Conservation (phyloP, 441 rosid genomes). For the Biscutella laevigata region DNA sequence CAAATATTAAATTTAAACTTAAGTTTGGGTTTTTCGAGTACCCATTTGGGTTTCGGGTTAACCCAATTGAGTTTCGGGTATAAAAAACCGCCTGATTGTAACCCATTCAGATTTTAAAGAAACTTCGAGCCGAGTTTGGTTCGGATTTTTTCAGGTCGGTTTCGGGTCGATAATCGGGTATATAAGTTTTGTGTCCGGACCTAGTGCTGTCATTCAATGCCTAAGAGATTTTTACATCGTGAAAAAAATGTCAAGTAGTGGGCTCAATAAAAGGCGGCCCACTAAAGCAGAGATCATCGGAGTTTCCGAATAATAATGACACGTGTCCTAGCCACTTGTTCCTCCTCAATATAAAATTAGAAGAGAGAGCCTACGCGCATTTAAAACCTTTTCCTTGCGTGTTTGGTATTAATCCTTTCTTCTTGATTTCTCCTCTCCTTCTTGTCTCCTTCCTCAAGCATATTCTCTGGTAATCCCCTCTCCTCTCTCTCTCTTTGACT, state of each 20-base stretch:
- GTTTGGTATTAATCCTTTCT: constrained; percentile 3
- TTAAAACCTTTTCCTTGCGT: background rate
- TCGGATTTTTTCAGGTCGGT: no score
- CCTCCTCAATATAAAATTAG: background rate
- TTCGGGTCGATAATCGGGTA: no score
- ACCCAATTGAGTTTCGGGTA: no score
- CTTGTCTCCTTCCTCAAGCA: constrained; percentile 2
- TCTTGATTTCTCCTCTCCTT: constrained; percentile 38
- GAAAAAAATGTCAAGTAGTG: background rate
- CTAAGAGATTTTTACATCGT: no score
- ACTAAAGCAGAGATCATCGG: background rate
- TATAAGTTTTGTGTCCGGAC: no score
- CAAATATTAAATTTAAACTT: no score
- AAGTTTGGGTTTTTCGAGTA: no score
- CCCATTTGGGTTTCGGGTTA: no score
- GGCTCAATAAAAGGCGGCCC: background rate
- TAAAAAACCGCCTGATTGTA: no score
- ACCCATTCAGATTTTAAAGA: no score
- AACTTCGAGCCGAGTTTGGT: no score
- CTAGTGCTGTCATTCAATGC: no score
- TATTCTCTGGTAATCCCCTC: constrained; percentile 9
- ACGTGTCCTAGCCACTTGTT: background rate
- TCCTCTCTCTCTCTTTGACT: background rate
- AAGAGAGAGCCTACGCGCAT: background rate
- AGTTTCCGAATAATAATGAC: background rate